A percentile compares a stretch with the other conserved stretches of the same genome.
phyloP scores from a whole-genome alignment of 1,284 basidiomycete genomes.

The Cryptococcus maquisensis region DNA sequence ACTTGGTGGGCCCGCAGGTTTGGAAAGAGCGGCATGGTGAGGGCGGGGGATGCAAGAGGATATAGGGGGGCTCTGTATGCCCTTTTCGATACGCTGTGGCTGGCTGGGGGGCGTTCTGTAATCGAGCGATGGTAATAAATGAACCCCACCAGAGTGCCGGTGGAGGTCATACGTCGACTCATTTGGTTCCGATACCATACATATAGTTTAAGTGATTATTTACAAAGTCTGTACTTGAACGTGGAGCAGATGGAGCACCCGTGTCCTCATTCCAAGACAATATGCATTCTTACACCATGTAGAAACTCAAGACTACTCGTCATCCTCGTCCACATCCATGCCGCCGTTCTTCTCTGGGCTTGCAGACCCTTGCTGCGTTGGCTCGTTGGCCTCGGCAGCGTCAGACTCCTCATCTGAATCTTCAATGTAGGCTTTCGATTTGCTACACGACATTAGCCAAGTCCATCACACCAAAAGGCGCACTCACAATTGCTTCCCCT shows the following conservation, averaged over 20 bases:
- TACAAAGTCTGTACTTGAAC: too few relatives aligned
- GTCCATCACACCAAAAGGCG: constrained; percentile 1
- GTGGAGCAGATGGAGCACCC: too few relatives aligned
- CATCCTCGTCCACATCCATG: constrained; percentile 1
- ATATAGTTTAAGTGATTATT: too few relatives aligned
- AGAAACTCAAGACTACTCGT: background rate
- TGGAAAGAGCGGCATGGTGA: constrained; percentile 55
- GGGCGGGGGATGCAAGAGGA: too few relatives aligned
- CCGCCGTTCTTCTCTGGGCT: constrained; percentile 24
- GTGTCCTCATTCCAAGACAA: background rate
- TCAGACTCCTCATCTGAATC: constrained; percentile 39
- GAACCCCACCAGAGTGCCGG: too few relatives aligned
- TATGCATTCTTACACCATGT: background rate
- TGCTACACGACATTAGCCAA: constrained; percentile 18
- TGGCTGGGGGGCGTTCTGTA: too few relatives aligned
- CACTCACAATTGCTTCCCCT: constrained; percentile 37
- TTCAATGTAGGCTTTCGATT: constrained; percentile 45
- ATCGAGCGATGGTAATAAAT: too few relatives aligned
- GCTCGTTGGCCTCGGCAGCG: background rate
- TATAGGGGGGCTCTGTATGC: too few relatives aligned
- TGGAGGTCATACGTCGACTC: too few relatives aligned
- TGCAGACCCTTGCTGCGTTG: constrained; percentile 10
- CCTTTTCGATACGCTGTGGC: too few relatives aligned
- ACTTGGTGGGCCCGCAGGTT: constrained; percentile 80
- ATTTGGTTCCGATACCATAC: too few relatives aligned